Evolutionary conservation across 129 eudicot genomes (phyloP).

Genomic region (Escallonia herrerae): DNA sequence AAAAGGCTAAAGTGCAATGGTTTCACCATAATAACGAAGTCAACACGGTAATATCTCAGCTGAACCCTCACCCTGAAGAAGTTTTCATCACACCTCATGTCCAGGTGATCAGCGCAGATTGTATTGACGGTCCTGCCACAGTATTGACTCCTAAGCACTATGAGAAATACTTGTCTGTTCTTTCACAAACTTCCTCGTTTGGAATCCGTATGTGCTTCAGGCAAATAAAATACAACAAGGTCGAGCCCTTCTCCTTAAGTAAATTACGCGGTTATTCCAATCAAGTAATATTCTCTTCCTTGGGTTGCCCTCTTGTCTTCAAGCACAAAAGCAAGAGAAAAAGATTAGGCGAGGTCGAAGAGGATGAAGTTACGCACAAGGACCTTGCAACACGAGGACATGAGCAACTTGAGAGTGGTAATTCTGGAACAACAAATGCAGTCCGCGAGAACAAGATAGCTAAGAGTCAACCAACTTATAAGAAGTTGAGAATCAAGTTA

Average conservation of each 20-base stretch:
- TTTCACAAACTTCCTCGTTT: constrained; percentile 19
- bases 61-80: constrained; percentile 28
- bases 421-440: constrained; percentile 1
- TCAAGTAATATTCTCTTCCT: constrained; percentile 23
- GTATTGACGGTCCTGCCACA: constrained; percentile 31
- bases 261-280: constrained; percentile 36
- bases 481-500: constrained; percentile 18
- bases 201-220: constrained; percentile 33
- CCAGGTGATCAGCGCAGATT: constrained; percentile 35
- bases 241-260: constrained; percentile 33
- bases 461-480: constrained; percentile 11
- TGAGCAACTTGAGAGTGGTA: not conserved
- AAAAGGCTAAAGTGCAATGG: constrained; percentile 41
- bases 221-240: constrained; percentile 22
- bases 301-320: constrained; percentile 7
- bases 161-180: constrained; percentile 23
- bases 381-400: not conserved
- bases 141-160: constrained; percentile 44
- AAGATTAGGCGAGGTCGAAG: constrained; percentile 1
- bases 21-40: constrained; percentile 30
- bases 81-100: constrained; percentile 37
- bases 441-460: not conserved
- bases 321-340: constrained; percentile 2
- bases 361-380: not conserved
- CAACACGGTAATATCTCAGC: constrained; percentile 3